Percentiles rank a stretch among this genome's conserved stretches.
Evolutionary conservation across 352 stramenopile species (phyloP).

Genomic region (Lagenidium sp.): DNA sequence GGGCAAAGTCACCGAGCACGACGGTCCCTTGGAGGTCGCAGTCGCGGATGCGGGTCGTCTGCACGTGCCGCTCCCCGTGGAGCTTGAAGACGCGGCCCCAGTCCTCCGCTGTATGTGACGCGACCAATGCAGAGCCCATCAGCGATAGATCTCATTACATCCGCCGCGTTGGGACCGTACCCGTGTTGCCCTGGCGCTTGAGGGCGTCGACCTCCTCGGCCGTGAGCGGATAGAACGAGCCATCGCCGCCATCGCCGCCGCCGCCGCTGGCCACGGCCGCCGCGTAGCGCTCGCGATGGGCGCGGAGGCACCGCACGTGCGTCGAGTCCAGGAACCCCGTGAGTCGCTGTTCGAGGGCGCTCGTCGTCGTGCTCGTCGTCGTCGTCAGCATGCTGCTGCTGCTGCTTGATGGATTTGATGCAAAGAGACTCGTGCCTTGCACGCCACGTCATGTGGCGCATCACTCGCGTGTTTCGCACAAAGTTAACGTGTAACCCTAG

Average conservation of each 20-base stretch:
- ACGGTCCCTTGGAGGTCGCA: conserved; percentile 64
- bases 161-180: conserved; percentile 13
- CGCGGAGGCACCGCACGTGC: conserved; percentile 9
- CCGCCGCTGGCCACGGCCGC: too few relatives aligned
- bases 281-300: conserved; percentile 6
- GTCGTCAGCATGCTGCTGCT: too few relatives aligned
- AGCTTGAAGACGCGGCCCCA: conserved; percentile 51
- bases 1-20: conserved; percentile 38
- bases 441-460: too few relatives aligned
- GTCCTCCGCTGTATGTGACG: conserved; percentile 59
- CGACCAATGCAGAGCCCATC: too few relatives aligned
- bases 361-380: too few relatives aligned
- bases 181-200: conserved; percentile 50
- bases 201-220: conserved; percentile 34
- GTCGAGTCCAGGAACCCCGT: conserved; percentile 2
- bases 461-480: too few relatives aligned
- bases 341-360: neutral
- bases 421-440: too few relatives aligned
- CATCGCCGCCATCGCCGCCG: too few relatives aligned
- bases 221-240: conserved; percentile 38
- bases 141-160: too few relatives aligned
- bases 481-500: too few relatives aligned
- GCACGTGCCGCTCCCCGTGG: conserved; percentile 7
- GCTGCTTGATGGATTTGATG: too few relatives aligned
- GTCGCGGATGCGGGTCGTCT: conserved; percentile 36